Evolutionary conservation across 805 yeast species (phyloP).

Genomic region (Saturnispora besseyi): DNA sequence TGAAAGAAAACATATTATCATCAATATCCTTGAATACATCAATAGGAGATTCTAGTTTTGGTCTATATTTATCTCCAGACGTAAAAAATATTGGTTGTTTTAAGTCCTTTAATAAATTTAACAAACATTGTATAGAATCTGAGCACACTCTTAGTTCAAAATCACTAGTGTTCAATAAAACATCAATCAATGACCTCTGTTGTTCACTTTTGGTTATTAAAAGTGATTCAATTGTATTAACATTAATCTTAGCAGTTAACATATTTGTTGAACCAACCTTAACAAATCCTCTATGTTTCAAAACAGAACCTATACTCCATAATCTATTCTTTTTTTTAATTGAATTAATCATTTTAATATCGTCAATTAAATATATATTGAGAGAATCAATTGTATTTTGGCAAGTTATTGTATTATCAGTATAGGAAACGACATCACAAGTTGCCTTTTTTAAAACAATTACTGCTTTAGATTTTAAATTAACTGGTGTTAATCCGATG

Average conservation of each 20-base stretch:
- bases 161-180: slow-evolving; percentile 23
- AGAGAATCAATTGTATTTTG: slow-evolving; percentile 39
- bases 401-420: slow-evolving; percentile 17
- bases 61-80: slow-evolving; percentile 50
- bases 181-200: slow-evolving; percentile 17
- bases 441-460: slow-evolving; percentile 47
- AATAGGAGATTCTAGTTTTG: slow-evolving; percentile 23
- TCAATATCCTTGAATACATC: slow-evolving; percentile 37
- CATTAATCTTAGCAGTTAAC: slow-evolving; percentile 27
- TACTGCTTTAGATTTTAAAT: slow-evolving; percentile 45
- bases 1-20: slow-evolving; percentile 22
- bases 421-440: slow-evolving; percentile 35
- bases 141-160: slow-evolving; percentile 57
- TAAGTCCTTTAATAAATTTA: slow-evolving; percentile 61
- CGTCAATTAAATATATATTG: slow-evolving; percentile 56
- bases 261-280: slow-evolving; percentile 40
- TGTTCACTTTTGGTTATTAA: neutral
- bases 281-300: slow-evolving; percentile 42
- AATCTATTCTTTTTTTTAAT: slow-evolving; percentile 15
- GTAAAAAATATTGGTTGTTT: slow-evolving; percentile 56
- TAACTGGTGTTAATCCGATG: slow-evolving; percentile 55
- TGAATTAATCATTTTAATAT: slow-evolving; percentile 30
- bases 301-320: slow-evolving; percentile 36
- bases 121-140: slow-evolving; percentile 68
- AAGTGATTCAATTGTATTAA: slow-evolving; percentile 8